Evolutionary conservation across 176 grass and related monocot genomes (phyloP), one percentile per base, ranked within the genome.

Genomic region (Guadua angustifolia): DNA sequence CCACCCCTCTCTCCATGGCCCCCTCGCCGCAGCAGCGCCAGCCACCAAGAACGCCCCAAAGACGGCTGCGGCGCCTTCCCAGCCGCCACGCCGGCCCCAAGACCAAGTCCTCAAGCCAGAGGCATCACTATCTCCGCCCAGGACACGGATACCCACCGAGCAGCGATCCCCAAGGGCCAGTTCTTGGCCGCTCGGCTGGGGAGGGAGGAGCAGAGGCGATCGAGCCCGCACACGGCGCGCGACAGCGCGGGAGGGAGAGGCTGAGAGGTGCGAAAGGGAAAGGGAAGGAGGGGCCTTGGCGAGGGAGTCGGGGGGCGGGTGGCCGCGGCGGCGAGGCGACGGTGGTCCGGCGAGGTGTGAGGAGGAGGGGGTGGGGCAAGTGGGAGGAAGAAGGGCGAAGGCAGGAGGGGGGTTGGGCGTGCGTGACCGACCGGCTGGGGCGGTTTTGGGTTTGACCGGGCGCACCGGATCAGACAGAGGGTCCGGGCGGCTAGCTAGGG

Each of bases 401-500:
- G 1, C 1, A 1, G 29, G 29, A 29, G 87, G 61, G 68, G 8
- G 51, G 72, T 13, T 66, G 11, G 52, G 71, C 15, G 29, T 38
- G 79, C 38, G 29, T 29, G 85, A 81, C 80, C 55, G 85, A 81
- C 80, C 55, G 76, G 76, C 43, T 50, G 38, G 43, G 75, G 52
- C 75, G 57, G 66, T 71, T 5, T 19, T 53, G 75, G 62, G 83
- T 59, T 78, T 86, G 75, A 86, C 75, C 84, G 29, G 29, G 29
- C 29, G 29, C 29, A 29, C 29, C 29, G 65, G 79, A 87, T 87
- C 84, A 78, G 80, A n/a, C 26, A 35, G 25, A 25, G 79, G 80
- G 44, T 71, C 81, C 76, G 29, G 29, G 1, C 2, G 84, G 76
- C 71, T 90, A 63, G 82, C 86, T 90, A 87, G 89, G 85, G 86